Percentiles rank a stretch among this genome's conserved stretches.
Conservation (phyloP, 805 yeast genomes). For the Lachancea quebecensis region DNA sequence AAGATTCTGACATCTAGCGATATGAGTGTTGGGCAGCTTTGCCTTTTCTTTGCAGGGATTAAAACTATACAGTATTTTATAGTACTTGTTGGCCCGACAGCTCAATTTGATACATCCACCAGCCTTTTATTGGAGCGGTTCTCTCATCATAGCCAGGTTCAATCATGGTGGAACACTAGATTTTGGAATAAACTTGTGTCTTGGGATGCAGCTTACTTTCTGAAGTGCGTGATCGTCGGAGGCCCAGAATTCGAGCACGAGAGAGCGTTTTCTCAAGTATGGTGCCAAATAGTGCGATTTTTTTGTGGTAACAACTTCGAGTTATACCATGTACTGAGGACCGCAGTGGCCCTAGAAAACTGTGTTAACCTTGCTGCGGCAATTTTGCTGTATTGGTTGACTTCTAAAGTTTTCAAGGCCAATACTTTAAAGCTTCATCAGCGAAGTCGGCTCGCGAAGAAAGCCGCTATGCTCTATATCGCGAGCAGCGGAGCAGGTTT, state of each 20-base stretch:
- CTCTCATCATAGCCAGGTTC: not conserved
- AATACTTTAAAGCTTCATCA: conserved; percentile 12
- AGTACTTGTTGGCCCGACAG: conserved; percentile 18
- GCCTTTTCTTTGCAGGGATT: conserved; percentile 7
- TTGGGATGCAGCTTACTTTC: conserved; percentile 85
- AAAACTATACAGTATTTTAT: conserved; percentile 22
- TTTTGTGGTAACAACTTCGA: conserved; percentile 17
- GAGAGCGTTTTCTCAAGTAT: conserved; percentile 76
- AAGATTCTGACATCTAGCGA: too few species aligned
- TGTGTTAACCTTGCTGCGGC: conserved; percentile 44
- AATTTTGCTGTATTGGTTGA: conserved; percentile 43
- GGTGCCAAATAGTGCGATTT: conserved; percentile 49
- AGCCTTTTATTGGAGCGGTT: conserved; percentile 16
- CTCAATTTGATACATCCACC: conserved; percentile 30
- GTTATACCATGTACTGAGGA: conserved; percentile 40
- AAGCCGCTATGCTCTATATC: conserved; percentile 42
- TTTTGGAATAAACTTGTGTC: conserved; percentile 49
- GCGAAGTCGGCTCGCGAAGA: conserved; percentile 25
- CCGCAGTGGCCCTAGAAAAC: conserved; percentile 47
- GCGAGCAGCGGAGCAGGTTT: conserved; percentile 80
- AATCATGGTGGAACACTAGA: conserved; percentile 16
- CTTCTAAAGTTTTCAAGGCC: conserved; percentile 32
- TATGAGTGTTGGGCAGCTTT: not conserved
- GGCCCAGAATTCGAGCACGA: conserved; percentile 74
- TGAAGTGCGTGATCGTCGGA: conserved; percentile 40